Conservation (phyloP, 192 early-diverging fungal genomes). For the Mortierella hygrophila region DNA sequence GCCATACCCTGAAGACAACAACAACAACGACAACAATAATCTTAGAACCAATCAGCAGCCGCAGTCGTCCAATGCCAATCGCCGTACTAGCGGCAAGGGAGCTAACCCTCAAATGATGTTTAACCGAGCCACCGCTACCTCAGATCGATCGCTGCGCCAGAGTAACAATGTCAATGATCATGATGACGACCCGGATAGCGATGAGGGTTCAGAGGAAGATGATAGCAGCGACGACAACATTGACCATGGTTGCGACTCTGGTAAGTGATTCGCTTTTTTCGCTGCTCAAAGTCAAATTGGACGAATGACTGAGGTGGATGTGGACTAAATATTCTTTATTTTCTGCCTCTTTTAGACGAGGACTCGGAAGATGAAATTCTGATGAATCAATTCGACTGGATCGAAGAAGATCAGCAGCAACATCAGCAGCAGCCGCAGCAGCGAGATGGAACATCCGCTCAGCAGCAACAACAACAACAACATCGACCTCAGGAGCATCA, state of each 20-base stretch:
- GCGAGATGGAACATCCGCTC: not conserved
- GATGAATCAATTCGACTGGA: slow-evolving; percentile 59
- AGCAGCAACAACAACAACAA: slow-evolving; percentile 6
- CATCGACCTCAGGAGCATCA: slow-evolving; percentile 7
- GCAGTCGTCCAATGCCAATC: not conserved
- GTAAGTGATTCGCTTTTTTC: not conserved
- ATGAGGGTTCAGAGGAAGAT: slow-evolving; percentile 20
- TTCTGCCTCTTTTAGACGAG: slow-evolving; percentile 26
- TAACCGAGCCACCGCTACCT: slow-evolving; percentile 22
- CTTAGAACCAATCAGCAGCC: not conserved
- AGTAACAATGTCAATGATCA: not conserved
- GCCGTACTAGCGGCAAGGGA: slow-evolving; percentile 9
- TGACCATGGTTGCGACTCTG: slow-evolving; percentile 33
- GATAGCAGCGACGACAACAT: slow-evolving; percentile 45
- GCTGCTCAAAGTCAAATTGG: not conserved
- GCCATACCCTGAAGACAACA: slow-evolving; percentile 32
- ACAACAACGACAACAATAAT: not conserved
- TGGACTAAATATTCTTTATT: not conserved
- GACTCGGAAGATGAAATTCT: slow-evolving; percentile 54
- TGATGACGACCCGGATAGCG: slow-evolving; percentile 15
- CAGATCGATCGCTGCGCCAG: slow-evolving; percentile 19
- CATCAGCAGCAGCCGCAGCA: not conserved
- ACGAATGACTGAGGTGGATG: not conserved
- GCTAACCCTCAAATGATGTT: slow-evolving; percentile 30
- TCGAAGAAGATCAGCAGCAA: slow-evolving; percentile 50